These are phyloP conservation scores for Talaromyces sp. DNA, from an alignment of 2,329 filamentous ascomycete genomes.

Conservation along the genomic window DNA sequence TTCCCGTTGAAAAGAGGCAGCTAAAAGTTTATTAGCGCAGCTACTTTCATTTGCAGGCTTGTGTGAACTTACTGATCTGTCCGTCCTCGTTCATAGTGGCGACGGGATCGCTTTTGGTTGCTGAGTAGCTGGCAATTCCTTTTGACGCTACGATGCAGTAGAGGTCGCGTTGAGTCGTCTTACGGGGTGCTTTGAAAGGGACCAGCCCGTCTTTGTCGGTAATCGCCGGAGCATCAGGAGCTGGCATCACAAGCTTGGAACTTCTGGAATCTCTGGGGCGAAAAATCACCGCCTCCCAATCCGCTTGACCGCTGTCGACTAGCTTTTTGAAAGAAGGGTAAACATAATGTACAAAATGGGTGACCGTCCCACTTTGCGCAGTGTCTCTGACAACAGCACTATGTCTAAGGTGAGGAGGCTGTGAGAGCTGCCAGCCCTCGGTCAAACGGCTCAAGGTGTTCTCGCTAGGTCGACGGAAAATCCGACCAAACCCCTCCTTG, in stretches of 20 bases:
- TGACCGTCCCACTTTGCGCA: slow-evolving; percentile 39
- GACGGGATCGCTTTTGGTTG: slow-evolving; percentile 30
- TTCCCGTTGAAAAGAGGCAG: slow-evolving; percentile 4
- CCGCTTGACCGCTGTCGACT: slow-evolving; percentile 44
- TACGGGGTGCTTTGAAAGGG: slow-evolving; percentile 20
- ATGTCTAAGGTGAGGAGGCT: slow-evolving; percentile 53
- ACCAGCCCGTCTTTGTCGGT: slow-evolving; percentile 47
- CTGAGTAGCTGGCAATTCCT: slow-evolving; percentile 27
- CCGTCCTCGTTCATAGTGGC: slow-evolving; percentile 12
- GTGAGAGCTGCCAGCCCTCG: slow-evolving; percentile 52
- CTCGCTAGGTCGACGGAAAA: slow-evolving; percentile 52
- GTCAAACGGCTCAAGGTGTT: slow-evolving; percentile 47
- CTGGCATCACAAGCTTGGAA: slow-evolving; percentile 19
- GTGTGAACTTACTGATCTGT: neutral
- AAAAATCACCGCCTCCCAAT: slow-evolving; percentile 50
- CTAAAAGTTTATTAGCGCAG: neutral
- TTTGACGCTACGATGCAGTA: slow-evolving; percentile 30
- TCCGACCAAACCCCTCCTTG: slow-evolving; percentile 40
- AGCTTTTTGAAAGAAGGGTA: slow-evolving; percentile 47
- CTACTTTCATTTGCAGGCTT: slow-evolving; percentile 11
- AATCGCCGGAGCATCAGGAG: slow-evolving; percentile 26
- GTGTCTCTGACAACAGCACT: slow-evolving; percentile 52
- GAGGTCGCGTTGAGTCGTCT: slow-evolving; percentile 38
- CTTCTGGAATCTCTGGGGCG: slow-evolving; percentile 26
- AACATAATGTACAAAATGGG: slow-evolving; percentile 52